Evolutionary conservation across 1,284 basidiomycete genomes (phyloP).

Genomic region (Leccinum variabile): DNA sequence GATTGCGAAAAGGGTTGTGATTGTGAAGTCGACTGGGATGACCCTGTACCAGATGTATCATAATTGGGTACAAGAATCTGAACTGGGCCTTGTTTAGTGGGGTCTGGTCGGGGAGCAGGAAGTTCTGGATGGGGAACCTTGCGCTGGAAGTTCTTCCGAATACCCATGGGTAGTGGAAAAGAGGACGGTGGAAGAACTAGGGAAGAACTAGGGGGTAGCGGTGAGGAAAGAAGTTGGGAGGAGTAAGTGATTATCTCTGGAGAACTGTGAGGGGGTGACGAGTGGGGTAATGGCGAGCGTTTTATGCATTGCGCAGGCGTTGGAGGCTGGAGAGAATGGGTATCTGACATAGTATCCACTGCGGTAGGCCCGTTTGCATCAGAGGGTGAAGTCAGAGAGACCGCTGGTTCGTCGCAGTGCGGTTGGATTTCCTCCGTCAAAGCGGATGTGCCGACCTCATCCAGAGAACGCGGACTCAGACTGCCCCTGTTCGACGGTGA

Average conservation of each 20-base stretch:
- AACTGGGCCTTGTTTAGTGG: slow-evolving; percentile 21
- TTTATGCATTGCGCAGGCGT: slow-evolving; percentile 32
- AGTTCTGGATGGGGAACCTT: slow-evolving; percentile 30
- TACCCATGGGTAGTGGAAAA: slow-evolving; percentile 3
- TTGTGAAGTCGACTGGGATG: slow-evolving; percentile 28
- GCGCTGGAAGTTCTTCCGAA: slow-evolving; percentile 29
- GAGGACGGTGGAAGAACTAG: slow-evolving; percentile 11
- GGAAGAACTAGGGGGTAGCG: slow-evolving; percentile 16
- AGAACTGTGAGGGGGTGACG: slow-evolving; percentile 13
- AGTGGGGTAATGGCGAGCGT: slow-evolving; percentile 8
- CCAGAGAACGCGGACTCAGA: slow-evolving; percentile 1
- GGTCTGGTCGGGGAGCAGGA: slow-evolving; percentile 10
- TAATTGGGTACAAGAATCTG: slow-evolving; percentile 36
- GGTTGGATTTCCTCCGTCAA: slow-evolving; percentile 4
- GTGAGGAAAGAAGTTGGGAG: slow-evolving; percentile 18
- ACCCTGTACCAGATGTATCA: slow-evolving; percentile 29
- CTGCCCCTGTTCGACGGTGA: slow-evolving; percentile 28
- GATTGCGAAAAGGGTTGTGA: slow-evolving; percentile 22
- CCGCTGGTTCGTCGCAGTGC: background rate
- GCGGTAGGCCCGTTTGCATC: background rate
- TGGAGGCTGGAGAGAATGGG: slow-evolving; percentile 29
- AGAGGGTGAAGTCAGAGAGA: slow-evolving; percentile 1
- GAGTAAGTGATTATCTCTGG: slow-evolving; percentile 1
- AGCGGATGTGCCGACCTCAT: background rate
- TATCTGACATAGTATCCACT: slow-evolving; percentile 9